Percentiles rank a stretch among this genome's conserved stretches.
phyloP scores from a whole-genome alignment of 2,329 filamentous ascomycete genomes.

The Talaromyces funiculosus region DNA sequence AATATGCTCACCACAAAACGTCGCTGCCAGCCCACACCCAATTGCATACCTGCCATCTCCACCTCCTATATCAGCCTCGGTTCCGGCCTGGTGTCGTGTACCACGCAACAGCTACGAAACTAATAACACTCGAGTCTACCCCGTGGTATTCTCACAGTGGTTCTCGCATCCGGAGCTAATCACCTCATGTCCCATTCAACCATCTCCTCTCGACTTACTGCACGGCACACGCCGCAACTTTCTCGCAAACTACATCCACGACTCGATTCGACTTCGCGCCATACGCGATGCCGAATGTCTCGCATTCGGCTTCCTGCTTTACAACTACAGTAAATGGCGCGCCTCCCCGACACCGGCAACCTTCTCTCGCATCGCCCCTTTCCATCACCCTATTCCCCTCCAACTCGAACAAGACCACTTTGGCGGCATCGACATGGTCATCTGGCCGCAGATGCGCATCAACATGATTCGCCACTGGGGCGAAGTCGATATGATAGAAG shows the following conservation, averaged over 20 bases:
- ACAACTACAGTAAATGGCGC: slow-evolving; percentile 22
- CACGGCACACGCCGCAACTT: slow-evolving; percentile 24
- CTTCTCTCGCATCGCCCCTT: slow-evolving; percentile 18
- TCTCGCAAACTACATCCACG: slow-evolving; percentile 23
- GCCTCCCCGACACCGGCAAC: slow-evolving; percentile 18
- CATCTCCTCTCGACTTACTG: slow-evolving; percentile 23
- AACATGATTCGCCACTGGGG: slow-evolving; percentile 23
- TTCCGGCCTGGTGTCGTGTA: slow-evolving; percentile 1
- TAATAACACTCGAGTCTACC: slow-evolving; percentile 16
- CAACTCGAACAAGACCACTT: slow-evolving; percentile 21
- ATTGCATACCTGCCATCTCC: not conserved
- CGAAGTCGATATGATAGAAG: slow-evolving; percentile 12
- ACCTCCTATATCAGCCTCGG: slow-evolving; percentile 16
- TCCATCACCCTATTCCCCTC: slow-evolving; percentile 17
- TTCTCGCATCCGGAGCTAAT: slow-evolving; percentile 19
- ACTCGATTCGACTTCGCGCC: slow-evolving; percentile 17
- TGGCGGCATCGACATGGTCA: slow-evolving; percentile 18
- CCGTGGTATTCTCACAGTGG: slow-evolving; percentile 14
- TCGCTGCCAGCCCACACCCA: not conserved
- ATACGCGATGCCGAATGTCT: slow-evolving; percentile 23
- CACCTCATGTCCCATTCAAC: slow-evolving; percentile 17
- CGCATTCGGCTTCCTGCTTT: slow-evolving; percentile 19
- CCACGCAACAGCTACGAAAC: slow-evolving; percentile 12
- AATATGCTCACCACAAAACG: not conserved
- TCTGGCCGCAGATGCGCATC: slow-evolving; percentile 21